Evolutionary conservation across 352 stramenopile genomes (phyloP), one percentile per base, ranked within the genome.

Genomic region (Phytophthora hibernalis): DNA sequence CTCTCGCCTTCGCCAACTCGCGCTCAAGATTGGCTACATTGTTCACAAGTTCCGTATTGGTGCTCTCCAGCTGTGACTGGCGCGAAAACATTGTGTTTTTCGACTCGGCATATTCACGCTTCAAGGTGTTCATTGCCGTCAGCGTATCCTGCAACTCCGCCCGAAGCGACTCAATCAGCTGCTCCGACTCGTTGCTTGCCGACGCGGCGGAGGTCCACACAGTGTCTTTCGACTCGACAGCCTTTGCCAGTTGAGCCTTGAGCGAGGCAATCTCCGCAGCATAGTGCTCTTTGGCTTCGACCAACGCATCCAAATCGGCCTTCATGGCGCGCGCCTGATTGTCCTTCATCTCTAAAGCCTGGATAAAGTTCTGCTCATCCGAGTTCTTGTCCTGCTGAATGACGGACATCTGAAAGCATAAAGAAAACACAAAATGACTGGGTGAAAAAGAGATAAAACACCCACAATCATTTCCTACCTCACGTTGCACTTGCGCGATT

Each of bases 291-390:
- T 82, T 81, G 0, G 70, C 59, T n/a, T 86, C 63, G 49, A 72
- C 57, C 5, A 88, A 63, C 5, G 65, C 61, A 3, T 70, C 61
- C 10, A 90, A 28, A 54, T 96, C 79, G 1, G 57, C 47, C 28
- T 76, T 72, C 30, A 87, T 69, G 7, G 79, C 61, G 43, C 86
- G 81, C 1, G 80, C 50, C 49, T 91, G 83, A 3, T 75, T 60
- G 21, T 93, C 85, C 62, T 96, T 96, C 12, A 92, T 70, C 54
- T 91, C 85, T 0, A 93, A 56, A 20, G 82, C 73, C 55, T 90
- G 79, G 28, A 92, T 75, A 35, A 93, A 91, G 54, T 92, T 87
- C 42, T 81, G 74, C 59, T 93, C 82, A 49, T 93, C 79, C 4
- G 73, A 71, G 59, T 85, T 80, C 26, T 91, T 92, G 37, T 90